Evolutionary conservation across 2,329 filamentous ascomycete species (phyloP).

Genomic region (Fusarium ramigenum): DNA sequence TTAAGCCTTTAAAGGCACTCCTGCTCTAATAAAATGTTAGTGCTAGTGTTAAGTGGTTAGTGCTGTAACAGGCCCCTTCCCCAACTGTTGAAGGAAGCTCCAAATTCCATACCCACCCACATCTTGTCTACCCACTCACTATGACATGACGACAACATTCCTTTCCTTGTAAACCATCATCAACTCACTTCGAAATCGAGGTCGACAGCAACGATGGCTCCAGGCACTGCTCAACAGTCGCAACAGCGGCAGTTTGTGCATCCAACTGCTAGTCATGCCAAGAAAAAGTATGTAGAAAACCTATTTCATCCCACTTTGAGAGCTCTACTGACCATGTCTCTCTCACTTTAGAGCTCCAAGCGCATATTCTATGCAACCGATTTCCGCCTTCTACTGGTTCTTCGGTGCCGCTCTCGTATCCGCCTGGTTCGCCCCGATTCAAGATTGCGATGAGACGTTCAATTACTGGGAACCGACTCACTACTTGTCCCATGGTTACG

Average conservation of each 20-base stretch:
- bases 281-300: slow-evolving; percentile 55
- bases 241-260: slow-evolving; percentile 55
- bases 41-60: background rate
- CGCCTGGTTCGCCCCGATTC: slow-evolving; percentile 86
- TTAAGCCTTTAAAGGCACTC: background rate
- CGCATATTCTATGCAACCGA: slow-evolving; percentile 73
- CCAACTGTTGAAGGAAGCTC: slow-evolving; percentile 45
- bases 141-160: slow-evolving; percentile 41
- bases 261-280: slow-evolving; percentile 59
- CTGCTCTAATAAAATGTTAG: slow-evolving; percentile 7
- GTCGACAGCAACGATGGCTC: slow-evolving; percentile 51
- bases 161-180: slow-evolving; percentile 33
- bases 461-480: slow-evolving; percentile 99
- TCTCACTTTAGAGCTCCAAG: slow-evolving; percentile 50
- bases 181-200: slow-evolving; percentile 13
- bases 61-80: slow-evolving; percentile 2
- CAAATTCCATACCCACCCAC: slow-evolving; percentile 16
- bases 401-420: slow-evolving; percentile 77
- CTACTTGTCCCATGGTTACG: slow-evolving; percentile 91
- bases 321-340: slow-evolving; percentile 12
- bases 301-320: background rate
- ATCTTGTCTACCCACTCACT: slow-evolving; percentile 22
- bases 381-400: slow-evolving; percentile 83
- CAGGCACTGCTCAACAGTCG: slow-evolving; percentile 45
- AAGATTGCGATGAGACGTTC: slow-evolving; percentile 98